Evolutionary conservation across 116 monocot genomes (phyloP).

Genomic region (Zostera marina): DNA sequence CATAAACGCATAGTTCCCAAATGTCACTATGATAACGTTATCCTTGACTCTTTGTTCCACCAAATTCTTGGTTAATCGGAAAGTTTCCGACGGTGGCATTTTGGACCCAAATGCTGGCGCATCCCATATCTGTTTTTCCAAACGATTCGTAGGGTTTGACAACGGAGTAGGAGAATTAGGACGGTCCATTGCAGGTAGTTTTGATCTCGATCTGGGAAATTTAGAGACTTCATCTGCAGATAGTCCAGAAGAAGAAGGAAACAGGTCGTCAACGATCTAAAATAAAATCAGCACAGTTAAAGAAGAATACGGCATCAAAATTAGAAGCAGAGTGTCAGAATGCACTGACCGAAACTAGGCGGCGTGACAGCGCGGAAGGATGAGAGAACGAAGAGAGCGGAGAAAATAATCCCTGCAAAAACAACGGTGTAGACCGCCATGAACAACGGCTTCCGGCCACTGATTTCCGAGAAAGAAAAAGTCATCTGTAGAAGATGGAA

Average conservation of each 20-base stretch:
- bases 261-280: not conserved
- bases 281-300: not conserved
- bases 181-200: not conserved
- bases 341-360: slow-evolving; percentile 1
- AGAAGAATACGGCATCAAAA: not conserved
- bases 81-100: slow-evolving; percentile 42
- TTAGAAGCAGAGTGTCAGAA: not conserved
- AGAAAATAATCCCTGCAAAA: slow-evolving; percentile 37
- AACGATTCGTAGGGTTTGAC: not conserved
- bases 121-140: slow-evolving; percentile 57
- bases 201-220: not conserved
- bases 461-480: not conserved
- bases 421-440: slow-evolving; percentile 31
- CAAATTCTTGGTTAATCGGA: slow-evolving; percentile 57
- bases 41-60: slow-evolving; percentile 38
- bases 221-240: not conserved
- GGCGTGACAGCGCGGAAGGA: slow-evolving; percentile 23
- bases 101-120: slow-evolving; percentile 19
- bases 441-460: slow-evolving; percentile 30
- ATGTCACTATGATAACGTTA: slow-evolving; percentile 78
- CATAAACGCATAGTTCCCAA: slow-evolving; percentile 90
- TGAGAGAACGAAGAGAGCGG: slow-evolving; percentile 41
- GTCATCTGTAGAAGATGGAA: too few species aligned
- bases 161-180: not conserved
- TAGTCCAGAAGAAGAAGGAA: not conserved